Evolutionary conservation across 345 rosid species (phyloP), one percentile per base, ranked within the genome.

Genomic region (Populus pruinosa): DNA sequence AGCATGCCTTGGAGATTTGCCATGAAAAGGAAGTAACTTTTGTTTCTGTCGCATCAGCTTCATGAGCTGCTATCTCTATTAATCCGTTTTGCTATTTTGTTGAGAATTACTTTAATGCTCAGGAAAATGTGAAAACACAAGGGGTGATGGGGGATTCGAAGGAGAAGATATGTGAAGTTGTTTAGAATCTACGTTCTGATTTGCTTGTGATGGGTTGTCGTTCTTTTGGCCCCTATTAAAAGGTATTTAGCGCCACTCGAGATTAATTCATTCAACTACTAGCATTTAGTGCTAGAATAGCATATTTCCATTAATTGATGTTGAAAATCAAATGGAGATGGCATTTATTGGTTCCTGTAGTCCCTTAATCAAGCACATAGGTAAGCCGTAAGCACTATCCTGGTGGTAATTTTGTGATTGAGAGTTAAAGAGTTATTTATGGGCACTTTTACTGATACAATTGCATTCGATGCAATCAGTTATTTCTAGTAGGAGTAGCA

Each of bases 161-260:
- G 92, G 89, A 95, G 84, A 93, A 88, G 84, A 89, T 93, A 4
- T 92, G 96, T 72, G 99, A 92, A 82, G 80, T 80, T 20, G 89
- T 81, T 13, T 96, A 92, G 80, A 90, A 82, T 61, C 76, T 87
- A 79, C 83, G 86, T 12, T 92, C 88, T 8, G 96, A 92, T 85
- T 80, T 95, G 80, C 92, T 95, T 71, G 94, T 92, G 71, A 89
- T 93, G 90, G 98, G 98, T 1, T 89, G 87, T 61, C 92, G 95
- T 36, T 88, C 93, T 67, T 88, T 86, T 83, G 97, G 99, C 66
- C 94, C 85, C 33, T 23, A 91, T 95, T 70, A 93, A 93, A 81
- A 93, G 98, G 99, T 92, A 72, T 0, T 44, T 18, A 53, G 23
- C 18, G n/a, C 59, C 6, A 21, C 59, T 53, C 59, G 59, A 53